Conservation (phyloP, 805 yeast species). For the Candida ponderosae region DNA sequence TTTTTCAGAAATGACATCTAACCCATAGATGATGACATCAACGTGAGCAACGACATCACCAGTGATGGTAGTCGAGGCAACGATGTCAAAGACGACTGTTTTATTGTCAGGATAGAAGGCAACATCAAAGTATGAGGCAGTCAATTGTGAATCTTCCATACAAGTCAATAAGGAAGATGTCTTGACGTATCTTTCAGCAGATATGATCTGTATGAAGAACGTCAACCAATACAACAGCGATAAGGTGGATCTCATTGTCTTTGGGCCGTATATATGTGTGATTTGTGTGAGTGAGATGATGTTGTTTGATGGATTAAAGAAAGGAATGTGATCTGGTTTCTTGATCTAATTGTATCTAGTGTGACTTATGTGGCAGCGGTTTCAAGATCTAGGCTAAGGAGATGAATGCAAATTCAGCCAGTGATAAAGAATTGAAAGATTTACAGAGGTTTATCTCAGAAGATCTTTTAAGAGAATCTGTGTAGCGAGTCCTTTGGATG, state of each 20-base stretch:
- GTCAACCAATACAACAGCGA: not conserved
- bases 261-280: too few species aligned
- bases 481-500: too few species aligned
- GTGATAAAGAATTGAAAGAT: too few species aligned
- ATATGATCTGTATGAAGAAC: not conserved
- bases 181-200: slow-evolving; percentile 21
- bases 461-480: too few species aligned
- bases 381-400: too few species aligned
- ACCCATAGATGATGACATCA: slow-evolving; percentile 73
- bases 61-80: slow-evolving; percentile 72
- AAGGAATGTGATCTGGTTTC: not conserved
- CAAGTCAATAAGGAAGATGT: slow-evolving; percentile 81
- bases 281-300: too few species aligned
- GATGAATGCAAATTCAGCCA: too few species aligned
- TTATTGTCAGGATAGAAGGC: slow-evolving; percentile 57
- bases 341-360: too few species aligned
- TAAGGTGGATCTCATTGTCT: not conserved
- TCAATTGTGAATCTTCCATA: slow-evolving; percentile 81
- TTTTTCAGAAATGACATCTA: slow-evolving; percentile 46
- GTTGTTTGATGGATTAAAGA: not conserved
- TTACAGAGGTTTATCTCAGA: too few species aligned
- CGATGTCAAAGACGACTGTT: slow-evolving; percentile 57
- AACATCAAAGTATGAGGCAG: slow-evolving; percentile 80
- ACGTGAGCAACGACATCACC: slow-evolving; percentile 63
- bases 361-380: too few species aligned